A percentile compares a stretch with the other conserved stretches of the same genome.
These are phyloP conservation scores for Pythium phragmitis DNA, from an alignment of 352 stramenopile species.

Conservation along the genomic window DNA sequence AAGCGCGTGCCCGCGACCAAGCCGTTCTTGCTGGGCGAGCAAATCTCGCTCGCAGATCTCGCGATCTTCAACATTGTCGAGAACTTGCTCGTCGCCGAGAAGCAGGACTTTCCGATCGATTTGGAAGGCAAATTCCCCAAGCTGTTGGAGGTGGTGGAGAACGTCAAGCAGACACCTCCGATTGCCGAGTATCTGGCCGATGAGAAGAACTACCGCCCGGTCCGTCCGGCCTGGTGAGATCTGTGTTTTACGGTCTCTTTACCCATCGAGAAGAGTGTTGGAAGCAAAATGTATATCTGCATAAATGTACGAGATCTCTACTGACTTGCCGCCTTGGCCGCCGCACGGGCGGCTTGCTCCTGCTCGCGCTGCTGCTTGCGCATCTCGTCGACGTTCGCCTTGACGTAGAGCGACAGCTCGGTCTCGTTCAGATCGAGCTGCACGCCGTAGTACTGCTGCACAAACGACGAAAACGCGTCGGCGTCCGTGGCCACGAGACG, in stretches of 20 bases:
- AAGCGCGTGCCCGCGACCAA: slow-evolving; percentile 17
- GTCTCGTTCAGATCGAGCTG: slow-evolving; percentile 63
- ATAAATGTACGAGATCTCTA: slow-evolving; percentile 1
- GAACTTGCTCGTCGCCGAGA: slow-evolving; percentile 34
- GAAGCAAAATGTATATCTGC: background rate
- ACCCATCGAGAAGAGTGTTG: too few relatives aligned
- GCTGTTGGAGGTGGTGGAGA: slow-evolving; percentile 18
- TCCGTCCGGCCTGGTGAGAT: slow-evolving; percentile 15
- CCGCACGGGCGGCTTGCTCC: slow-evolving; percentile 7
- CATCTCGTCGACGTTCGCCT: slow-evolving; percentile 69
- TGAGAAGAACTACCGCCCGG: slow-evolving; percentile 21
- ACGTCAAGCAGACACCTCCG: slow-evolving; percentile 18
- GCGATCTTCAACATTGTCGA: slow-evolving; percentile 38
- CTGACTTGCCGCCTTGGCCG: slow-evolving; percentile 3
- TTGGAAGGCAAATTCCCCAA: slow-evolving; percentile 30
- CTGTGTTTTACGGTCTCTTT: too few relatives aligned
- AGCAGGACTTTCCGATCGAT: slow-evolving; percentile 31
- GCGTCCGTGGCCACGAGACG: slow-evolving; percentile 62
- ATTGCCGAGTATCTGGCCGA: slow-evolving; percentile 28
- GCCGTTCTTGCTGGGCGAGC: slow-evolving; percentile 35
- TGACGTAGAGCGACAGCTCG: slow-evolving; percentile 64
- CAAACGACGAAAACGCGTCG: slow-evolving; percentile 65
- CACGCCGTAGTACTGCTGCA: slow-evolving; percentile 56
- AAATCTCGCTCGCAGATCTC: slow-evolving; percentile 39
- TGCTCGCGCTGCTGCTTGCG: slow-evolving; percentile 30